phyloP scores from a whole-genome alignment of 176 grass and related monocot species.

The Oryza coarctata region DNA sequence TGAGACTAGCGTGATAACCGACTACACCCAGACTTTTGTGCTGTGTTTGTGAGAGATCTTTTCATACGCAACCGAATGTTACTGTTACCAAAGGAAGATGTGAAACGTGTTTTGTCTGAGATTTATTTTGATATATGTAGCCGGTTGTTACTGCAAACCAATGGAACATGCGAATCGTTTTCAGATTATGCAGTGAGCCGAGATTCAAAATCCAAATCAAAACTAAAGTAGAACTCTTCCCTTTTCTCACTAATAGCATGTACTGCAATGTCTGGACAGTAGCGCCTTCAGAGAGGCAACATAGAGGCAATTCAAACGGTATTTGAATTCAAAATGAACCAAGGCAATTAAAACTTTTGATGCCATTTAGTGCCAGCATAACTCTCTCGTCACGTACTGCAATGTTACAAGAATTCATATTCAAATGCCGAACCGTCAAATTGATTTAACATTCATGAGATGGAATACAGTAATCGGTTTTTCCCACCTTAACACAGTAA shows the following conservation, averaged over 20 bases:
- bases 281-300: background rate
- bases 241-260: background rate
- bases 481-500: background rate
- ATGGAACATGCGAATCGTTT: too few relatives aligned
- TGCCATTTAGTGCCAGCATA: background rate
- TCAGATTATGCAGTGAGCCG: background rate
- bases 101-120: background rate
- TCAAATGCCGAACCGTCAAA: constrained; percentile 13
- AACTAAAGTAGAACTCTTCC: background rate
- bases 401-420: constrained; percentile 1
- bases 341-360: background rate
- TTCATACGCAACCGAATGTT: too few relatives aligned
- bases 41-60: too few relatives aligned
- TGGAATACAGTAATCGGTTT: background rate
- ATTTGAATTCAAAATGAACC: background rate
- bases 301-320: background rate
- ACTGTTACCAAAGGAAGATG: too few relatives aligned
- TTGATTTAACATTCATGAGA: constrained; percentile 6
- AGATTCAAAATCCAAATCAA: background rate
- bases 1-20: constrained; percentile 97
- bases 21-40: constrained; percentile 46
- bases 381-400: constrained; percentile 18
- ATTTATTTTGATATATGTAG: too few relatives aligned
- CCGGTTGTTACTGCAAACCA: too few relatives aligned
- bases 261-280: background rate